phyloP scores from a whole-genome alignment of 108 stramenopile species.

The Cyclotella sp. region DNA sequence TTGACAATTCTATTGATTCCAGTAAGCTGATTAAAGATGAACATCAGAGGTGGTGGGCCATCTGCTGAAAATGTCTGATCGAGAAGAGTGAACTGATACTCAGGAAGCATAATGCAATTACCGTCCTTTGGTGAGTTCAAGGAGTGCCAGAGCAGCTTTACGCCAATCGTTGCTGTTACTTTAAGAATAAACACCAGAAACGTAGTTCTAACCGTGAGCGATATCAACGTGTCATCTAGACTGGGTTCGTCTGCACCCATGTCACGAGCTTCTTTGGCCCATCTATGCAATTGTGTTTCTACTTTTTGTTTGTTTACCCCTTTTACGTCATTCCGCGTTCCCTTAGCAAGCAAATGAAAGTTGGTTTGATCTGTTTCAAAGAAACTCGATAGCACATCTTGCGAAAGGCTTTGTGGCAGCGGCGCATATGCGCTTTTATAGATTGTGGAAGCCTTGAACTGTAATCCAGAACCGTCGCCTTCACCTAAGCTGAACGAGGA shows the following conservation, averaged over 20 bases:
- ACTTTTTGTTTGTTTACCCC: not conserved
- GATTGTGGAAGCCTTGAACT: not conserved
- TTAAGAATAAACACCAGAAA: conserved; percentile 7
- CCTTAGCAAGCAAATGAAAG: conserved; percentile 4
- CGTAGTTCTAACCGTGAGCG: not conserved
- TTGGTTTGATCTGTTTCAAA: not conserved
- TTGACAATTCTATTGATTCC: conserved; percentile 1
- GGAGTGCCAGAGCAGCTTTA: conserved; percentile 1
- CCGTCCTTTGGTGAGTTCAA: not conserved
- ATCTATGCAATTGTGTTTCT: not conserved
- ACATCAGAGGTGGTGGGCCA: not conserved
- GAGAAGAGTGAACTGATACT: conserved; percentile 9
- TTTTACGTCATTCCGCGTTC: not conserved
- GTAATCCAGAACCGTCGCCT: not conserved
- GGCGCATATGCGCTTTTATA: not conserved
- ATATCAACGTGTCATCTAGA: not conserved
- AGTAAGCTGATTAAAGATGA: conserved; percentile 3
- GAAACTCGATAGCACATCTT: not conserved
- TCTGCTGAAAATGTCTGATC: conserved; percentile 3
- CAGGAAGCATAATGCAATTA: not conserved
- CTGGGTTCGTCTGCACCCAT: not conserved
- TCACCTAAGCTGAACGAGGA: not conserved
- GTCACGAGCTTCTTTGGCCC: not conserved
- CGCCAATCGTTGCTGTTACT: conserved; percentile 1
- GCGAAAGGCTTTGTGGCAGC: not conserved